Evolutionary conservation across 2,329 filamentous ascomycete genomes (phyloP), one percentile per base, ranked within the genome.

Genomic region (Aureobasidium sp.): DNA sequence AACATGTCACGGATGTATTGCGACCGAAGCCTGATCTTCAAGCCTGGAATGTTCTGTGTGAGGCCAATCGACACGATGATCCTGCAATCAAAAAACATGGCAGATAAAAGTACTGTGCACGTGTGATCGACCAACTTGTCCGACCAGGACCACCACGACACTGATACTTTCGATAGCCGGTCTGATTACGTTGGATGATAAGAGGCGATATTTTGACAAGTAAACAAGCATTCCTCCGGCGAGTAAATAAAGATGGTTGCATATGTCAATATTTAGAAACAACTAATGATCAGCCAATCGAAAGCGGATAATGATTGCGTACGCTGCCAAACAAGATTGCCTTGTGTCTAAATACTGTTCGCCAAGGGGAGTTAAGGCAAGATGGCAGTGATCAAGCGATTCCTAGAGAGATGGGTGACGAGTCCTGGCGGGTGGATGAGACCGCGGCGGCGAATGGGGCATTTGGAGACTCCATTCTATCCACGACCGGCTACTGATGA

Each of bases 251-350:
- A 45, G 40, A 46, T 45, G 53, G 15, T 33, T 46, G 40, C 53
- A 27, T 27, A 29, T 57, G 40, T 55, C 53, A 57, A 45, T 25
- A 37, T 57, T 45, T 57, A 57, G 53, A 57, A 57, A 57, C 40
- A 46, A 29, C 38, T 46, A 57, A 37, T 46, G 53, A 46, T 57
- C 29, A 40, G 49, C 38, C 40, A 42, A 57, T 43, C 23, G 29
- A 17, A 57, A 43, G 38, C 50, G 51, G 51, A 43, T 55, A 43
- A 55, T 43, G 38, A 57, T 57, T 57, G 53, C 53, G 53, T 23
- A 46, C 17, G 23, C 40, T 57, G 31, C 38, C 31, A 57, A 42
- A 46, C 53, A 57, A 57, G 40, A 57, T 57, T 57, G 40, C 19
- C 31, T 38, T 35, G 40, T 57, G 13, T 46, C 25, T 29, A 27